Percentiles rank a stretch among this genome's conserved stretches.
These are phyloP conservation scores for Inonotus hispidus DNA, from an alignment of 1,284 basidiomycete species.

Conservation along the genomic window DNA sequence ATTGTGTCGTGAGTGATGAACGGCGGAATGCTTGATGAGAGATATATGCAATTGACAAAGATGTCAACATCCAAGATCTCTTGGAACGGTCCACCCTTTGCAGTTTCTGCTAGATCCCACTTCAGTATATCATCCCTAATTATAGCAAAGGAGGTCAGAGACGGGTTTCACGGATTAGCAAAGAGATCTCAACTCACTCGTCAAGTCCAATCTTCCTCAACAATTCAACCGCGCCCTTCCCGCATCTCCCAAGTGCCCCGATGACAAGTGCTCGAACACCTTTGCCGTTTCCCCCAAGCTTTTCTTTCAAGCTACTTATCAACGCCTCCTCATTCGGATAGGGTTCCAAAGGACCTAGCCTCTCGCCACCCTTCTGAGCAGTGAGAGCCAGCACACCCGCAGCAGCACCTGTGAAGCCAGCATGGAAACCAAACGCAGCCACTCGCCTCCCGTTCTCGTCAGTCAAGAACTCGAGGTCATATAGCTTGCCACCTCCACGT, in stretches of 20 bases:
- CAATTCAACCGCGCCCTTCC: constrained; percentile 93
- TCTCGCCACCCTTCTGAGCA: constrained; percentile 46
- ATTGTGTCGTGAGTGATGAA: constrained; percentile 83
- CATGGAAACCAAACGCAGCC: constrained; percentile 99
- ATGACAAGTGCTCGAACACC: constrained; percentile 90
- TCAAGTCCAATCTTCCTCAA: constrained; percentile 91
- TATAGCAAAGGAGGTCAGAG: constrained; percentile 26
- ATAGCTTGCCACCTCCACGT: constrained; percentile 82
- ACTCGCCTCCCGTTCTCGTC: constrained; percentile 85
- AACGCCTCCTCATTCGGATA: constrained; percentile 81
- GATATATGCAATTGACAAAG: constrained; percentile 99
- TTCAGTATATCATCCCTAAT: constrained; percentile 88
- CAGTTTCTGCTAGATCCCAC: constrained; percentile 98
- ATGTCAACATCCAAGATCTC: constrained; percentile 97
- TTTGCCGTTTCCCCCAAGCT: constrained; percentile 67
- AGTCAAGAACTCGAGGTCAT: constrained; percentile 96
- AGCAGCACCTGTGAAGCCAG: constrained; percentile 96
- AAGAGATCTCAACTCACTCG: constrained; percentile 49
- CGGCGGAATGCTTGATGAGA: constrained; percentile 82
- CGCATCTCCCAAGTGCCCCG: constrained; percentile 94
- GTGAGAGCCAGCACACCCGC: constrained; percentile 86
- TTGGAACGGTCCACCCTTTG: constrained; percentile 94
- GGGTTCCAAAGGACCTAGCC: constrained; percentile 68
- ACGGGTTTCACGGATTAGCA: not conserved
- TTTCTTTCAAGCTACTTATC: constrained; percentile 66